Conservation (phyloP, 352 stramenopile genomes). For the Globisporangium nagaii region DNA sequence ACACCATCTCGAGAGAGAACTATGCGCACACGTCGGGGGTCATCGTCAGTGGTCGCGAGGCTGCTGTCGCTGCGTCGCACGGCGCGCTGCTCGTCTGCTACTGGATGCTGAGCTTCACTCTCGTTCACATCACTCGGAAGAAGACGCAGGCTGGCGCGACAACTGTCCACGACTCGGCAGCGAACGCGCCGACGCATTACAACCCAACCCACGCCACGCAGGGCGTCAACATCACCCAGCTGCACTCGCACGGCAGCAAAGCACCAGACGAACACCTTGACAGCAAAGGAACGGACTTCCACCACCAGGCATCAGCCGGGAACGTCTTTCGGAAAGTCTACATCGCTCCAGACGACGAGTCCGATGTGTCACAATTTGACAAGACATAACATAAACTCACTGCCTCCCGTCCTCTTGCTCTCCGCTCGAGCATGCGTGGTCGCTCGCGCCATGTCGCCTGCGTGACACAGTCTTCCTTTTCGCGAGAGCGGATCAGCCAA, state of each 20-base stretch:
- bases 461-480: background rate
- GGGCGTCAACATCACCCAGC: no score
- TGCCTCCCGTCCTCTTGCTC: background rate
- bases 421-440: background rate
- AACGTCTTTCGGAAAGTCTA: constrained; percentile 3
- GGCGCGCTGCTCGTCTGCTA: constrained; percentile 44
- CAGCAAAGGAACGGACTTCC: background rate
- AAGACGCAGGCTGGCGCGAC: background rate
- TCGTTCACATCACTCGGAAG: constrained; percentile 5
- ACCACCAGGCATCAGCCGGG: background rate
- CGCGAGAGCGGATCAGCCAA: background rate
- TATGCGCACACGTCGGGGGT: constrained; percentile 14
- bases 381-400: background rate
- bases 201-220: no score
- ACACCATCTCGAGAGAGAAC: constrained; percentile 23
- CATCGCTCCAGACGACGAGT: background rate
- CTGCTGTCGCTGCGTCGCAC: constrained; percentile 34
- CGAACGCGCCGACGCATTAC: background rate
- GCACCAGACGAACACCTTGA: background rate
- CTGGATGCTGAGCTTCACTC: constrained; percentile 30
- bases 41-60: constrained; percentile 26
- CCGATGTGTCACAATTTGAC: background rate
- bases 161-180: constrained; percentile 3
- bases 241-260: no score
- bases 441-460: background rate